Evolutionary conservation across 345 rosid genomes (phyloP).

Genomic region (Atalantia buxifolia): DNA sequence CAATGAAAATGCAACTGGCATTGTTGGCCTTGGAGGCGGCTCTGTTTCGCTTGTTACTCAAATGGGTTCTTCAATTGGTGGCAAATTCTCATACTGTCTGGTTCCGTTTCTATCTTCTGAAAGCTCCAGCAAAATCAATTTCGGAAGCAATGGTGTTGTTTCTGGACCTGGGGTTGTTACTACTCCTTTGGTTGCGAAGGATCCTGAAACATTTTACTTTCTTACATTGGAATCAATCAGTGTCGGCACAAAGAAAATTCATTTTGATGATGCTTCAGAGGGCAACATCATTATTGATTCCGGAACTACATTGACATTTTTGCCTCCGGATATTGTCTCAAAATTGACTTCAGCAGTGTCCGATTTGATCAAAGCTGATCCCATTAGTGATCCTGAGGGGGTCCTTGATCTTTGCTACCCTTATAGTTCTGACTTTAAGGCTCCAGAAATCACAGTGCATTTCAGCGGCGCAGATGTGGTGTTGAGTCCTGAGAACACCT

Average conservation of each 20-base stretch:
- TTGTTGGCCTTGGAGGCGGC: conserved; percentile 65
- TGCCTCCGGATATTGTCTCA: conserved; percentile 25
- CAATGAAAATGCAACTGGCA: conserved; percentile 36
- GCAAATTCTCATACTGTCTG: conserved; percentile 65
- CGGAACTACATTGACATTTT: conserved; percentile 51
- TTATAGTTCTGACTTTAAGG: neutral
- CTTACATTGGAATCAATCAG: conserved; percentile 43
- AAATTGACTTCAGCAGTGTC: conserved; percentile 23
- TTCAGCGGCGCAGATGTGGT: conserved; percentile 42
- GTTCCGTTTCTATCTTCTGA: conserved; percentile 34
- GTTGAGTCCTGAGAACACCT: conserved; percentile 28
- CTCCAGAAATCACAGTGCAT: conserved; percentile 39
- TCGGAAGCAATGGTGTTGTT: conserved; percentile 44
- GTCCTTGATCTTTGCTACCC: conserved; percentile 39
- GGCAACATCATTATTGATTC: conserved; percentile 71
- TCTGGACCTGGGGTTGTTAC: conserved; percentile 36
- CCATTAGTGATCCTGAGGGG: conserved; percentile 23
- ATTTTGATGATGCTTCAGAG: conserved; percentile 13
- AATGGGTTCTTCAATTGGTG: conserved; percentile 34
- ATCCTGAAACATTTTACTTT: conserved; percentile 41
- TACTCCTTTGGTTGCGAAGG: conserved; percentile 39
- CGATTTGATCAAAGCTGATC: conserved; percentile 9
- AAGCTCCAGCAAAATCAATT: conserved; percentile 43
- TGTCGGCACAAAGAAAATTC: conserved; percentile 32
- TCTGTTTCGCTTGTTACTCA: conserved; percentile 44